phyloP scores from a whole-genome alignment of 805 yeast genomes.

The Saccharomycopsis babjevae region DNA sequence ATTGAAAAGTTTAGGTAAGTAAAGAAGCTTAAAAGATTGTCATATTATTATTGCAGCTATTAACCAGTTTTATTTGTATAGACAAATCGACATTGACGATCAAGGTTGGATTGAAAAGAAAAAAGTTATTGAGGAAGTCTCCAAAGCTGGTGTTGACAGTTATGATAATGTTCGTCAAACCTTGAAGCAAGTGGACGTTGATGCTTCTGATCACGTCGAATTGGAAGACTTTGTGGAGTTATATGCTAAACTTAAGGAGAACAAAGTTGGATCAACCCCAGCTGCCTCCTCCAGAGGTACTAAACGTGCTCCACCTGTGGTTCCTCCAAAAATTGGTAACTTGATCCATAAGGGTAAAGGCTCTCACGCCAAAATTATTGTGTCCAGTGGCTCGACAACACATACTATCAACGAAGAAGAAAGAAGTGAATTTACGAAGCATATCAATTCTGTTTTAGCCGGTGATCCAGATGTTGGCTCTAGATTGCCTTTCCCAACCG shows the following conservation, averaged over 20 bases:
- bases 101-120: constrained; percentile 92
- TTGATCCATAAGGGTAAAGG: constrained; percentile 43
- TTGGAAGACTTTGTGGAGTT: constrained; percentile 87
- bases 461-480: constrained; percentile 82
- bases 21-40: neutral
- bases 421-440: constrained; percentile 89
- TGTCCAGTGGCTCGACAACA: constrained; percentile 73
- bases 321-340: constrained; percentile 25
- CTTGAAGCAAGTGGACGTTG: constrained; percentile 80
- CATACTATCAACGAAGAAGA: constrained; percentile 98
- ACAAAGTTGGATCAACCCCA: constrained; percentile 22
- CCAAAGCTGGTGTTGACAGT: constrained; percentile 67
- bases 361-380: constrained; percentile 65
- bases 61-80: constrained; percentile 9
- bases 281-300: constrained; percentile 21
- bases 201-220: constrained; percentile 95
- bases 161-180: constrained; percentile 94
- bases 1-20: constrained; percentile 65
- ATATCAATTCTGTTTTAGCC: constrained; percentile 81
- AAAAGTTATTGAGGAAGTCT: constrained; percentile 73
- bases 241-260: constrained; percentile 67
- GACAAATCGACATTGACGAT: constrained; percentile 79
- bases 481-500: constrained; percentile 84
- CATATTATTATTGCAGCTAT: neutral
- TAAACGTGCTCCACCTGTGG: constrained; percentile 22